A percentile compares a stretch with the other conserved stretches of the same genome.
Evolutionary conservation across 177 flowering plant species (phyloP).

Genomic region (Vitis hybrid): DNA sequence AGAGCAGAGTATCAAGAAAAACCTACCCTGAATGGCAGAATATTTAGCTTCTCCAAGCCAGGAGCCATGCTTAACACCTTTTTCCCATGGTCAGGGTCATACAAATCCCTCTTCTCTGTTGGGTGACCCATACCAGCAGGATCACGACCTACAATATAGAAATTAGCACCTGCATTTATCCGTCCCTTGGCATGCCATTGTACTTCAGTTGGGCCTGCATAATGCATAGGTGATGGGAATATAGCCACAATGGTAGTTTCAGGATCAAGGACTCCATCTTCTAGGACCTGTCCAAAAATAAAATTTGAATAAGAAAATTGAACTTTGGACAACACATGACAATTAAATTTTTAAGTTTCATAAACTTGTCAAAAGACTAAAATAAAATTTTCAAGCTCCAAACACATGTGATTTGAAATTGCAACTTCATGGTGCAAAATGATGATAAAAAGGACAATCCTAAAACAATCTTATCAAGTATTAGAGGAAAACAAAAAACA

Average conservation of each 20-base stretch:
- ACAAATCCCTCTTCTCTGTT: slow-evolving; percentile 89
- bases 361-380: too few relatives aligned
- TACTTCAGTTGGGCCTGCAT: slow-evolving; percentile 99
- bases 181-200: slow-evolving; percentile 99
- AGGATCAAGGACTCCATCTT: slow-evolving; percentile 97
- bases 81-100: slow-evolving; percentile 98
- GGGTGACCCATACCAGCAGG: slow-evolving; percentile 99
- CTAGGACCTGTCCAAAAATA: slow-evolving; percentile 60
- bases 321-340: neutral
- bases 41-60: slow-evolving; percentile 87
- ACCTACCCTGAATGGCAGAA: slow-evolving; percentile 87
- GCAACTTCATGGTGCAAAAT: too few relatives aligned
- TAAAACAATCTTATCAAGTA: too few relatives aligned
- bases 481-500: too few relatives aligned
- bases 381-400: too few relatives aligned
- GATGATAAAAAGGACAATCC: too few relatives aligned
- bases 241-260: slow-evolving; percentile 89
- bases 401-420: too few relatives aligned
- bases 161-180: slow-evolving; percentile 98
- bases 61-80: slow-evolving; percentile 98
- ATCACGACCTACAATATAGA: slow-evolving; percentile 98
- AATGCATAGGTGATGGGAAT: slow-evolving; percentile 99
- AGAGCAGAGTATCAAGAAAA: neutral
- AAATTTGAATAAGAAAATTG: neutral
- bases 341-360: too few relatives aligned